Evolutionary conservation across 1,284 basidiomycete species (phyloP).

Genomic region (Meira nashicola): DNA sequence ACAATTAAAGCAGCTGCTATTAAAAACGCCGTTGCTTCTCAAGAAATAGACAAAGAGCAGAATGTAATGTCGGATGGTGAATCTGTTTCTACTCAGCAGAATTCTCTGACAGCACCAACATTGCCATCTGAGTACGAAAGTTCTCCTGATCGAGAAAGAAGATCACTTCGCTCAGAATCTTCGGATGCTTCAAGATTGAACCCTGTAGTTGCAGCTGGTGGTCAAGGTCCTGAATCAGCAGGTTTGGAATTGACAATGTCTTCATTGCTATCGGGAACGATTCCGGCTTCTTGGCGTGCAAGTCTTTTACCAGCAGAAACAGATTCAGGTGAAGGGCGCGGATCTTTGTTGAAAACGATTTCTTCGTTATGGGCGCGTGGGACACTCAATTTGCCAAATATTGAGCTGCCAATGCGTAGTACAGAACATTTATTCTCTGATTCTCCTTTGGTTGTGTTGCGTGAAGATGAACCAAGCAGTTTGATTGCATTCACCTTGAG

Average conservation of each 20-base stretch:
- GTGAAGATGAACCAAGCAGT: conserved; percentile 95
- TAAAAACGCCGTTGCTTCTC: no score
- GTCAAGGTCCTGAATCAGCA: conserved; percentile 58
- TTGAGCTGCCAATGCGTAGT: conserved; percentile 58
- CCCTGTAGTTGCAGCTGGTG: conserved; percentile 30
- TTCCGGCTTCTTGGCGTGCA: conserved; percentile 8
- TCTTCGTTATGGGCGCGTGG: conserved; percentile 64
- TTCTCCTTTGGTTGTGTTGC: conserved; percentile 79
- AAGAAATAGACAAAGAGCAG: no score
- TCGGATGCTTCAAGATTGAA: not conserved
- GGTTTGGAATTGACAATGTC: conserved; percentile 7
- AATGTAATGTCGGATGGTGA: no score
- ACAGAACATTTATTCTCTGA: conserved; percentile 73
- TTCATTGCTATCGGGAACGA: conserved; percentile 4
- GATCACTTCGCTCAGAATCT: not conserved
- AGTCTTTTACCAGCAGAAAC: conserved; percentile 48
- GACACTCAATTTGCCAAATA: conserved; percentile 57
- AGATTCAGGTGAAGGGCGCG: conserved; percentile 61
- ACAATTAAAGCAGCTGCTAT: not conserved
- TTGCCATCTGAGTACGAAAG: not conserved
- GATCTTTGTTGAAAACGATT: conserved; percentile 77
- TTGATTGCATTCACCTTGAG: conserved; percentile 93
- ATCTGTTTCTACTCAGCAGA: conserved; percentile 54
- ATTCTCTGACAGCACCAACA: conserved; percentile 62
- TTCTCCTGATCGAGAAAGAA: conserved; percentile 2